These are phyloP conservation scores for Typha latifolia DNA, from an alignment of 176 grass and related monocot species.

Conservation along the genomic window DNA sequence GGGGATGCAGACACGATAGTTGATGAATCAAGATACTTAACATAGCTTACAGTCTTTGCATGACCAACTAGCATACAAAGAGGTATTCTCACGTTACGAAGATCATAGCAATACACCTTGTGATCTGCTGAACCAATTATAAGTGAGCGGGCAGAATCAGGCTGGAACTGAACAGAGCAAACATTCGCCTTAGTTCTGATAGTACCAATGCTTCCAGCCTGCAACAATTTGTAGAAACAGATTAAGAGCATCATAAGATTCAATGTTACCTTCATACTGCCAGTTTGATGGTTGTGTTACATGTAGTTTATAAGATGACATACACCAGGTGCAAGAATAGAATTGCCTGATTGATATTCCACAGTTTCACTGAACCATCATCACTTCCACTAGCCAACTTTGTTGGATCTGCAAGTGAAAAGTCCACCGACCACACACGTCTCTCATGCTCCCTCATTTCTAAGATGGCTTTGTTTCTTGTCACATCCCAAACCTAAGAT, in stretches of 20 bases:
- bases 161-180: conserved; percentile 92
- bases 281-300: conserved; percentile 44
- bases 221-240: conserved; percentile 26
- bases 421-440: conserved; percentile 95
- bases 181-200: conserved; percentile 95
- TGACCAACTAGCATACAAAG: conserved; percentile 63
- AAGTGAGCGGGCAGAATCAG: conserved; percentile 63
- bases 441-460: conserved; percentile 98
- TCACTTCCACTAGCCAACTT: conserved; percentile 90
- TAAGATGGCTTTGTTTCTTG: conserved; percentile 78
- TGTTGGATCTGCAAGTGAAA: conserved; percentile 88
- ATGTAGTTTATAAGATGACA: conserved; percentile 54
- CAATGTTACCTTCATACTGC: conserved; percentile 12
- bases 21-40: conserved; percentile 71
- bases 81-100: conserved; percentile 70
- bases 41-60: conserved; percentile 92
- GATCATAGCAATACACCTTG: conserved; percentile 93
- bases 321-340: conserved; percentile 68
- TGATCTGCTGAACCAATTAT: conserved; percentile 93
- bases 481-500: conserved; percentile 90
- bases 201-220: conserved; percentile 84
- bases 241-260: conserved; percentile 19
- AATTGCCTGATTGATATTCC: conserved; percentile 99
- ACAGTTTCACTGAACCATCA: conserved; percentile 93
- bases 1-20: conserved; percentile 80